These are phyloP conservation scores for Debaryomycetaceae sp. DNA, from an alignment of 1,139 yeast species.

Conservation along the genomic window DNA sequence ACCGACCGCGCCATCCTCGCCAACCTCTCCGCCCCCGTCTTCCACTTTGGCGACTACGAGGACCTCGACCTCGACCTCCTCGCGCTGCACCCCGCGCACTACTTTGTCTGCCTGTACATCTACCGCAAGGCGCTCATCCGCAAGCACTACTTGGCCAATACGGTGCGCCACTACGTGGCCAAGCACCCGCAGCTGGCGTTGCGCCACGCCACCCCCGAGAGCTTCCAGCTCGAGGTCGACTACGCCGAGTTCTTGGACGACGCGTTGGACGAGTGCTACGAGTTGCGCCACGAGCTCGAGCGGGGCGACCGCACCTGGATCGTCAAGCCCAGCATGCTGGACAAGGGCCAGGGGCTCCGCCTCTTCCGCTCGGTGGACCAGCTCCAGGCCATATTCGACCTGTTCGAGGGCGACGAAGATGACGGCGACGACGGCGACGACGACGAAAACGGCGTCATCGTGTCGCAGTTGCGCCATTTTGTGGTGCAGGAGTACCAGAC, in stretches of 20 bases:
- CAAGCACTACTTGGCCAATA: conserved; percentile 81
- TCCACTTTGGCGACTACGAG: conserved; percentile 90
- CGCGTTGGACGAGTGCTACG: conserved; percentile 86
- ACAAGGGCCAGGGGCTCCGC: conserved; percentile 92
- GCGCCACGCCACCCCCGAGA: conserved; percentile 60
- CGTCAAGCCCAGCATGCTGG: conserved; percentile 94
- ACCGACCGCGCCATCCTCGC: conserved; percentile 20
- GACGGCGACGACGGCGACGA: conserved; percentile 38
- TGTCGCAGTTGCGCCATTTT: conserved; percentile 86
- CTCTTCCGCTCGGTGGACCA: conserved; percentile 75
- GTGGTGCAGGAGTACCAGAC: conserved; percentile 76
- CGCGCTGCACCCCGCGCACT: conserved; percentile 33
- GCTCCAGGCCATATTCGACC: conserved; percentile 75
- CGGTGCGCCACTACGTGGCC: conserved; percentile 66
- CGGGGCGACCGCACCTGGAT: conserved; percentile 71
- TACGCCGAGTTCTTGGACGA: conserved; percentile 96
- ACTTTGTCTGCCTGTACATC: conserved; percentile 74
- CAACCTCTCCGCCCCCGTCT: conserved; percentile 24
- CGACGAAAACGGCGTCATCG: conserved; percentile 56
- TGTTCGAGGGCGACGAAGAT: conserved; percentile 68
- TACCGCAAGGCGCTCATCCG: conserved; percentile 85
- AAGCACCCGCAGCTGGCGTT: conserved; percentile 71
- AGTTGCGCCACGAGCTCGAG: conserved; percentile 73
- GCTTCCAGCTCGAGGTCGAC: conserved; percentile 83
- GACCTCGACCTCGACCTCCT: conserved; percentile 72